Evolutionary conservation across 2,329 filamentous ascomycete species (phyloP).

Genomic region (Scedosporium boydii): DNA sequence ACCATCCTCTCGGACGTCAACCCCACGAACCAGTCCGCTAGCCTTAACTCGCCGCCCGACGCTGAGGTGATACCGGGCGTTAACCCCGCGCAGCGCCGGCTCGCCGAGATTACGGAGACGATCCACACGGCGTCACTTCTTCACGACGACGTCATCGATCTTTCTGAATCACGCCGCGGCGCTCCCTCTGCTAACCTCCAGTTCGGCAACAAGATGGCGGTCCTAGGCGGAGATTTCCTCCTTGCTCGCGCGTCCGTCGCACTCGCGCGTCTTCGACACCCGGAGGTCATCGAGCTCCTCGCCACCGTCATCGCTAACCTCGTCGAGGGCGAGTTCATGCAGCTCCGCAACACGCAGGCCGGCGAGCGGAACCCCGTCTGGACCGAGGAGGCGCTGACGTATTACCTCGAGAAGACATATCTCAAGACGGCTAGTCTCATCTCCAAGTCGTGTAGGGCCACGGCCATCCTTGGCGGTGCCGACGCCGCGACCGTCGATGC

Average conservation of each 20-base stretch:
- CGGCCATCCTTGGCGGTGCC: constrained; percentile 74
- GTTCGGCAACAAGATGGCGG: constrained; percentile 99
- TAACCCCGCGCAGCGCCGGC: constrained; percentile 80
- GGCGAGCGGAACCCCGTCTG: constrained; percentile 79
- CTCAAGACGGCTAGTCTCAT: constrained; percentile 94
- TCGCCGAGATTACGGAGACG: constrained; percentile 94
- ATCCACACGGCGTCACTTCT: constrained; percentile 95
- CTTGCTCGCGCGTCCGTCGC: constrained; percentile 89
- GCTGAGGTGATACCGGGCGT: constrained; percentile 51
- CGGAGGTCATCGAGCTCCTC: constrained; percentile 88
- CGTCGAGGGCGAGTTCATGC: constrained; percentile 99
- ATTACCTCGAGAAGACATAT: constrained; percentile 98
- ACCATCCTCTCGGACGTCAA: constrained; percentile 70
- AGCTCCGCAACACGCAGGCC: constrained; percentile 87
- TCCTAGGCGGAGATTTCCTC: constrained; percentile 93
- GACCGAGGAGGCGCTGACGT: constrained; percentile 80
- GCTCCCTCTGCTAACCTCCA: constrained; percentile 83
- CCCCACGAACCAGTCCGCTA: constrained; percentile 31
- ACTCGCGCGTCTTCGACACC: constrained; percentile 78
- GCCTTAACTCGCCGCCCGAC: constrained; percentile 28
- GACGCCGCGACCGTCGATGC: constrained; percentile 75
- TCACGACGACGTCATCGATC: constrained; percentile 97
- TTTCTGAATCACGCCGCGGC: constrained; percentile 75
- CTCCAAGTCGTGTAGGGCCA: constrained; percentile 87
- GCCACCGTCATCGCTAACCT: constrained; percentile 96